phyloP scores from a whole-genome alignment of 495 filamentous ascomycete genomes.

The Aspergillus diversus region DNA sequence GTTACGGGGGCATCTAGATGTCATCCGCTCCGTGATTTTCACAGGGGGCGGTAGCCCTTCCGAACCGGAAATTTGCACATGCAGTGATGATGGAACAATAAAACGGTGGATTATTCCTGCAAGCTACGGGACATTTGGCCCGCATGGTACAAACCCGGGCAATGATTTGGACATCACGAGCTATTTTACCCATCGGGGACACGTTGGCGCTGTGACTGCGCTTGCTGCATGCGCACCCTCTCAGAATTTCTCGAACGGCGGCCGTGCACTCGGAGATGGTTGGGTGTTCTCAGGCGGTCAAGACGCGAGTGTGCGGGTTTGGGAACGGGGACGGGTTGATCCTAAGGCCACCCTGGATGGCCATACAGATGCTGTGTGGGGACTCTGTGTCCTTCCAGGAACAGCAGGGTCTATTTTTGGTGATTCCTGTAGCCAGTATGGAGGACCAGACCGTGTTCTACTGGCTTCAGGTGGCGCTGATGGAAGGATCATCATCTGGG shows the following conservation, averaged over 20 bases:
- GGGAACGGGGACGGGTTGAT: constrained; percentile 92
- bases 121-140: constrained; percentile 64
- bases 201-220: constrained; percentile 85
- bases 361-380: constrained; percentile 95
- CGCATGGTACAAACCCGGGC: constrained; percentile 51
- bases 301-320: constrained; percentile 89
- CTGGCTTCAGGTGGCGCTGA: constrained; percentile 93
- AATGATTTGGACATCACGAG: constrained; percentile 88
- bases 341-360: constrained; percentile 94
- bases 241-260: constrained; percentile 85
- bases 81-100: constrained; percentile 91
- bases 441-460: constrained; percentile 79
- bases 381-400: constrained; percentile 89
- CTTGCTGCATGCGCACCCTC: constrained; percentile 84
- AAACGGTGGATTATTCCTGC: constrained; percentile 96
- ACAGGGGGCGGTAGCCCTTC: constrained; percentile 92
- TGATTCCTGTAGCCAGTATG: constrained; percentile 64
- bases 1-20: constrained; percentile 88
- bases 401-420: constrained; percentile 79
- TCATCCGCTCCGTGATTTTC: constrained; percentile 91
- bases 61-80: constrained; percentile 95
- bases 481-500: constrained; percentile 91
- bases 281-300: constrained; percentile 98
- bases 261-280: constrained; percentile 81
- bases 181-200: constrained; percentile 94